These are phyloP conservation scores for Aspergillus neoniger DNA, from an alignment of 2,329 filamentous ascomycete genomes.

Conservation along the genomic window DNA sequence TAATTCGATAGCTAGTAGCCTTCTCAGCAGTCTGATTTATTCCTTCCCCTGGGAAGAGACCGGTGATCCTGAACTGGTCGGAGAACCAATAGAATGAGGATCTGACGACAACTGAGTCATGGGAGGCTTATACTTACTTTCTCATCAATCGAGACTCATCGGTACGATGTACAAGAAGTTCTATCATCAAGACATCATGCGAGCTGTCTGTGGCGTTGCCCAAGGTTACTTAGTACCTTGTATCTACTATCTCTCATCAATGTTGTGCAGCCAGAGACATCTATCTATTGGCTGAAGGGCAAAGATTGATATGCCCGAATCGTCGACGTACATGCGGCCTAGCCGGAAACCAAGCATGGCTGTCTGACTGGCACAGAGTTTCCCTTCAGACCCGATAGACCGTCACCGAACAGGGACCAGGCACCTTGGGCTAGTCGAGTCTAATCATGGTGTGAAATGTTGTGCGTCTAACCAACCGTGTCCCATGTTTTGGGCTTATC, in stretches of 20 bases:
- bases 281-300: conserved; percentile 1
- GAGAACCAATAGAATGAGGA: not conserved
- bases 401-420: not conserved
- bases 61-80: not conserved
- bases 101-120: conserved; percentile 7
- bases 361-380: not conserved
- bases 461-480: not conserved
- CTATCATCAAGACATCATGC: not conserved
- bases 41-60: not conserved
- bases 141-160: not conserved
- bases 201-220: conserved; percentile 1
- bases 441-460: not conserved
- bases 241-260: not conserved
- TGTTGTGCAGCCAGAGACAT: conserved; percentile 1
- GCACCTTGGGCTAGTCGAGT: not conserved
- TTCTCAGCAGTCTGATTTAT: not conserved
- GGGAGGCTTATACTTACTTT: not conserved
- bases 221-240: not conserved
- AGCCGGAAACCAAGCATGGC: not conserved
- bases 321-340: conserved; percentile 8
- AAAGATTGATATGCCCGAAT: conserved; percentile 5
- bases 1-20: not conserved
- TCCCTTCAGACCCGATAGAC: not conserved
- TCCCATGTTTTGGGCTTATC: not conserved
- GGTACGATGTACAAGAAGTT: not conserved